phyloP scores from a whole-genome alignment of 2,329 filamentous ascomycete species.

The Sclerotinia trifoliorum region DNA sequence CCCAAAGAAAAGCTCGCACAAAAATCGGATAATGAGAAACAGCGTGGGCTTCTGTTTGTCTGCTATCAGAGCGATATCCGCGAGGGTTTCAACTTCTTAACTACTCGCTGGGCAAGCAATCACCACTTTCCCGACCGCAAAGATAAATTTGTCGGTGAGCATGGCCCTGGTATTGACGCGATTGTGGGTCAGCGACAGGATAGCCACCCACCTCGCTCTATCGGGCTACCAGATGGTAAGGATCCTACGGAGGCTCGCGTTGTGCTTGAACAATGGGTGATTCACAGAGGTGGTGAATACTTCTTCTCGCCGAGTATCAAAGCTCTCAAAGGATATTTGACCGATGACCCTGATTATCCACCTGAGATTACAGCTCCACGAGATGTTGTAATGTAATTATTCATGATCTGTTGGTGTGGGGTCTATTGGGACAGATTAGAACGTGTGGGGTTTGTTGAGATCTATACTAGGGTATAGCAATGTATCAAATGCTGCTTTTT shows the following conservation, averaged over 20 bases:
- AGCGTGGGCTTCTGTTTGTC: conserved; percentile 48
- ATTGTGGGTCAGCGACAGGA: conserved; percentile 41
- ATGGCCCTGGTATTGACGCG: conserved; percentile 41
- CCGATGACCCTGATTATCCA: conserved; percentile 2
- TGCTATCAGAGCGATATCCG: conserved; percentile 47
- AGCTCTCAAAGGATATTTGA: conserved; percentile 30
- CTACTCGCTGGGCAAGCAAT: conserved; percentile 32
- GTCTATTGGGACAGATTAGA: background rate
- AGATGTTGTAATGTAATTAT: background rate
- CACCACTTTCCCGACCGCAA: conserved; percentile 30
- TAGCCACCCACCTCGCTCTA: conserved; percentile 26
- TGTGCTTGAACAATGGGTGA: conserved; percentile 42
- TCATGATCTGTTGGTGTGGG: background rate
- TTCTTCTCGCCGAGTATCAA: conserved; percentile 48
- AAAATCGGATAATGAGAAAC: conserved; percentile 27
- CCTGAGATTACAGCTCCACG: background rate
- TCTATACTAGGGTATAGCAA: background rate
- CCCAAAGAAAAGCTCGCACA: conserved; percentile 38
- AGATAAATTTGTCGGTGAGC: conserved; percentile 22
- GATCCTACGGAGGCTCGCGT: conserved; percentile 29
- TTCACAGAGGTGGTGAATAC: conserved; percentile 47
- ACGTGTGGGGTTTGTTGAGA: background rate
- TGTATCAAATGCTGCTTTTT: background rate
- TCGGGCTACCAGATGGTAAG: conserved; percentile 33
- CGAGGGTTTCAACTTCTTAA: conserved; percentile 41